phyloP scores from a whole-genome alignment of 2,329 filamentous ascomycete genomes.

The Fusarium sulawesiense region DNA sequence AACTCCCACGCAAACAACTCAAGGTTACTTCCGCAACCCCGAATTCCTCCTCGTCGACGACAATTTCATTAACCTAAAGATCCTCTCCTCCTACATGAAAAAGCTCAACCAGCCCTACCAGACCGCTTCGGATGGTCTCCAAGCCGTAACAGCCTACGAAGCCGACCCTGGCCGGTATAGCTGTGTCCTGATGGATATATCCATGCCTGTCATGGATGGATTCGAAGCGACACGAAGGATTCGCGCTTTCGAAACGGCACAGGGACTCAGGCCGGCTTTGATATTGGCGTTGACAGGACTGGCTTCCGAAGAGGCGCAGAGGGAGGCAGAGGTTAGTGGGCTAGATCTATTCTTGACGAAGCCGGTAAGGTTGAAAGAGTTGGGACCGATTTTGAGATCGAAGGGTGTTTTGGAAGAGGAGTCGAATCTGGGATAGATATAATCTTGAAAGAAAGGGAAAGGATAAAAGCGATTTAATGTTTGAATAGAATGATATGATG shows the following conservation, averaged over 20 bases:
- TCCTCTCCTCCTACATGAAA: constrained; percentile 51
- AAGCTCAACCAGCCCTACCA: constrained; percentile 48
- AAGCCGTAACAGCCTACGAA: constrained; percentile 50
- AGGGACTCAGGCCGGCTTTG: constrained; percentile 54
- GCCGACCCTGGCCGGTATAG: constrained; percentile 38
- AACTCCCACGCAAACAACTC: constrained; percentile 5
- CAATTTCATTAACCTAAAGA: constrained; percentile 55
- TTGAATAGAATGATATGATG: neutral
- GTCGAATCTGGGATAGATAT: constrained; percentile 8
- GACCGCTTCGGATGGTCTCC: constrained; percentile 50
- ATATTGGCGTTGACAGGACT: constrained; percentile 66
- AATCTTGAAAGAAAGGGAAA: neutral
- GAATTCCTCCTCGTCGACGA: constrained; percentile 56
- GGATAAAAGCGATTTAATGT: neutral
- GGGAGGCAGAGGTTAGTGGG: constrained; percentile 64
- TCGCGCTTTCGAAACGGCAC: constrained; percentile 59
- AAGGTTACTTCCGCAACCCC: neutral
- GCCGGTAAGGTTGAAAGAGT: constrained; percentile 59
- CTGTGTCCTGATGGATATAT: constrained; percentile 61
- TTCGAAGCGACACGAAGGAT: constrained; percentile 63
- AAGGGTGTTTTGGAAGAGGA: constrained; percentile 35
- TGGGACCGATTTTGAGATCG: constrained; percentile 42
- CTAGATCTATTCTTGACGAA: constrained; percentile 67
- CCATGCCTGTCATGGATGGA: constrained; percentile 68
- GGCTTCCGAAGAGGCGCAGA: constrained; percentile 60